Conservation (phyloP, 768 basidiomycete genomes). For the Podaxis sp. region DNA sequence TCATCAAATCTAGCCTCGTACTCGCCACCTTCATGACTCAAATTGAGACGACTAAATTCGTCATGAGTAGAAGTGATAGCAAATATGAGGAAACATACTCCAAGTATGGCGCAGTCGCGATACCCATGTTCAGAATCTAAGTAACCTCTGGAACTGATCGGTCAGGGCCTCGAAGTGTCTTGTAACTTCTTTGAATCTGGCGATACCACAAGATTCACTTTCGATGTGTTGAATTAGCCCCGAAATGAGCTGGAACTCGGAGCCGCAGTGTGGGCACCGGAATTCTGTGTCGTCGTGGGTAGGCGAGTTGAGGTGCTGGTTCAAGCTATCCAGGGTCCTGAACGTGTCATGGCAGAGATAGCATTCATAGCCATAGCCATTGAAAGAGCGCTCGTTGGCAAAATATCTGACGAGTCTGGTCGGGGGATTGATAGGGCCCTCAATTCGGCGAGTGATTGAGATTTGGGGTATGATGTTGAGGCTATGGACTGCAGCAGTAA, state of each 20-base stretch:
- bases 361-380: conserved; percentile 57
- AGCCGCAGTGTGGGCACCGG: conserved; percentile 52
- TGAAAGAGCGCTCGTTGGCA: conserved; percentile 40
- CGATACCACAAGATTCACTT: conserved; percentile 58
- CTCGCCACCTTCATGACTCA: too few relatives aligned
- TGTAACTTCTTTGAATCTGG: conserved; percentile 43
- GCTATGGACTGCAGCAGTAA: conserved; percentile 47
- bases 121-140: conserved; percentile 6
- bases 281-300: conserved; percentile 53
- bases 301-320: conserved; percentile 67
- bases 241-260: conserved; percentile 51
- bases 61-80: neutral
- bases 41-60: too few relatives aligned
- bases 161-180: conserved; percentile 18
- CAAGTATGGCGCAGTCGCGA: neutral
- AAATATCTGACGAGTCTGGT: conserved; percentile 25
- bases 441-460: conserved; percentile 48
- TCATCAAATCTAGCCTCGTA: too few relatives aligned
- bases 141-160: conserved; percentile 12
- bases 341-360: conserved; percentile 55
- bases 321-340: conserved; percentile 42
- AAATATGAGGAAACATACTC: neutral
- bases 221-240: conserved; percentile 66
- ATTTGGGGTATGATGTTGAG: conserved; percentile 56
- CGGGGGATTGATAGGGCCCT: conserved; percentile 23